These are phyloP conservation scores for Stagonosporopsis vannaccii DNA, from an alignment of 2,329 filamentous ascomycete genomes.

Conservation along the genomic window DNA sequence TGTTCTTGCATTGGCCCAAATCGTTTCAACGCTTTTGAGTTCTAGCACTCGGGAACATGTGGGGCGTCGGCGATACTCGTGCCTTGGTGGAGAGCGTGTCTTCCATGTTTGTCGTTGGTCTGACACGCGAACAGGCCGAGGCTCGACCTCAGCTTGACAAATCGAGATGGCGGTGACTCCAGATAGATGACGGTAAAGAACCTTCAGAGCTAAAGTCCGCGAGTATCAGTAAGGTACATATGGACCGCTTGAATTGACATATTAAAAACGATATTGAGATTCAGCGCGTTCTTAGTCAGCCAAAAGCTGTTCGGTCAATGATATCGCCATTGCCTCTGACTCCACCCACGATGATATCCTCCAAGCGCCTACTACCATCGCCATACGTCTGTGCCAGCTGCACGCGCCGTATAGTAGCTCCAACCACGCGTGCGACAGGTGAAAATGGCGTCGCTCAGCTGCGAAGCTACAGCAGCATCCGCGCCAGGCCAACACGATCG, in stretches of 20 bases:
- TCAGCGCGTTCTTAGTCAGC: slow-evolving; percentile 25
- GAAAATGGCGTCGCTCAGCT: not conserved
- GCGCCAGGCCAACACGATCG: slow-evolving; percentile 11
- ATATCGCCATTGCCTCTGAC: slow-evolving; percentile 14
- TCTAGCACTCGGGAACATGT: slow-evolving; percentile 19
- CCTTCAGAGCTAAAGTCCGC: not conserved
- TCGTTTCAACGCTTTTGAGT: slow-evolving; percentile 11
- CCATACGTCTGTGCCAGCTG: slow-evolving; percentile 41
- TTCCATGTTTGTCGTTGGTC: slow-evolving; percentile 14
- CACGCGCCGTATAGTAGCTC: slow-evolving; percentile 25
- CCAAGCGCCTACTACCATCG: slow-evolving; percentile 20
- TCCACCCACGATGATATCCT: slow-evolving; percentile 34
- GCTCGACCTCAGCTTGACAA: slow-evolving; percentile 19
- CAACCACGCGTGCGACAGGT: not conserved
- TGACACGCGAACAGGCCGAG: slow-evolving; percentile 14
- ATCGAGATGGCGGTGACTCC: slow-evolving; percentile 9
- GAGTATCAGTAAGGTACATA: not conserved
- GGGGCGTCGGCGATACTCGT: slow-evolving; percentile 17
- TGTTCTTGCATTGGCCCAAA: slow-evolving; percentile 17
- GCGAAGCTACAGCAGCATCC: slow-evolving; percentile 15
- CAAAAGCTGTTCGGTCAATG: slow-evolving; percentile 8
- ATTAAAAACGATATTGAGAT: not conserved
- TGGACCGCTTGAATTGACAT: not conserved
- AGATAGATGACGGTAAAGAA: not conserved
- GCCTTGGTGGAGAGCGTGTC: slow-evolving; percentile 17